Evolutionary conservation across 129 eudicot species (phyloP).

Genomic region (Helichrysum umbraculigerum): DNA sequence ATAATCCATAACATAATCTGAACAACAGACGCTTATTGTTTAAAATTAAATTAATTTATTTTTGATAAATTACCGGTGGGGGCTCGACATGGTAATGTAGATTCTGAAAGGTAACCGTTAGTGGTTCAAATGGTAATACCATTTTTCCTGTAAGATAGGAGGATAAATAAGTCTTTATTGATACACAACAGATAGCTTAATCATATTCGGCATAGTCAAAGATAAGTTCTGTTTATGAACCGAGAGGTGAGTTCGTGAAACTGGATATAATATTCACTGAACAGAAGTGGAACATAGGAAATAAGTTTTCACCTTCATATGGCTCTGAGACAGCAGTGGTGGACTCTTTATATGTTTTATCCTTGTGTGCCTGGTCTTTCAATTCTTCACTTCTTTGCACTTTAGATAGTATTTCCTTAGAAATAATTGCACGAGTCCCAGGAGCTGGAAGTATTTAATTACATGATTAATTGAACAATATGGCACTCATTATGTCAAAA

Average conservation of each 20-base stretch:
- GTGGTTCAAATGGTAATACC: constrained; percentile 66
- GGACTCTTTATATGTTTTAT: constrained; percentile 12
- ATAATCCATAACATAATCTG: constrained; percentile 8
- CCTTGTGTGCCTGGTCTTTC: constrained; percentile 12
- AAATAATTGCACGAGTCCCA: constrained; percentile 65
- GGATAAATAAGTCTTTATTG: constrained; percentile 1
- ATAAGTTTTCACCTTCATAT: constrained; percentile 36
- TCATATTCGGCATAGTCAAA: not conserved
- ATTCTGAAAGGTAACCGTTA: constrained; percentile 49
- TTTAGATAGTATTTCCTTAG: constrained; percentile 54
- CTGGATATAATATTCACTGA: not conserved
- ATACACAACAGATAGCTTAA: not conserved
- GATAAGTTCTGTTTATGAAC: not conserved
- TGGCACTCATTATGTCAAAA: not conserved
- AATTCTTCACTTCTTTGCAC: constrained; percentile 42
- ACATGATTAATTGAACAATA: constrained; percentile 15
- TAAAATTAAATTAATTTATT: constrained; percentile 3
- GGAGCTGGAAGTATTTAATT: constrained; percentile 56
- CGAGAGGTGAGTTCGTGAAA: not conserved
- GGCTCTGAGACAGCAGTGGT: constrained; percentile 11
- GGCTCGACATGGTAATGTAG: constrained; percentile 57
- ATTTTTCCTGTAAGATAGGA: constrained; percentile 41
- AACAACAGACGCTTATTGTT: not conserved
- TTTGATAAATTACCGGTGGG: constrained; percentile 42
- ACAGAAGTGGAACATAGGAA: not conserved